Conservation (phyloP, 129 eudicot genomes). For the Ambrosia trifida region DNA sequence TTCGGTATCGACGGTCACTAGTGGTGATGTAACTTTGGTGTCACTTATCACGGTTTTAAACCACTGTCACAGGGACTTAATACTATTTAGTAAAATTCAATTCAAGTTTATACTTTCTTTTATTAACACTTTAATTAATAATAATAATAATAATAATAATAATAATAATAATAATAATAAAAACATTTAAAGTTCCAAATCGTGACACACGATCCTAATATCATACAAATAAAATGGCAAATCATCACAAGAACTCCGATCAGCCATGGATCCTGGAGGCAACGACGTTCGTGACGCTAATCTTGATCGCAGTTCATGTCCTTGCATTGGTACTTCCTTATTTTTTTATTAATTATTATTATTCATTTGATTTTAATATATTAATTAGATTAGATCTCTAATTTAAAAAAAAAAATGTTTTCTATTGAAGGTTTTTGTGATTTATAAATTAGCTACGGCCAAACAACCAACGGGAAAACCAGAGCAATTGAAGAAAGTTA, state of each 20-base stretch:
- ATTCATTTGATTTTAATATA: conserved; percentile 2
- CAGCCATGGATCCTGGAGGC: conserved; percentile 42
- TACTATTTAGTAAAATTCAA: too few species aligned
- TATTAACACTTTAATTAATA: too few species aligned
- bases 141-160: not conserved
- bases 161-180: not conserved
- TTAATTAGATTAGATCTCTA: not conserved
- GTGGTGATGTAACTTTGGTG: too few species aligned
- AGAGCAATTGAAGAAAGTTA: conserved; percentile 33
- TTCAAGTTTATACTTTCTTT: too few species aligned
- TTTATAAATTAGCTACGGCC: conserved; percentile 29
- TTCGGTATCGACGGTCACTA: too few species aligned
- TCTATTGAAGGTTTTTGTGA: conserved; percentile 32
- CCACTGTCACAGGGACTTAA: too few species aligned
- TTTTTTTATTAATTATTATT: not conserved
- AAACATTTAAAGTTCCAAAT: not conserved
- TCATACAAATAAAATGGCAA: conserved; percentile 19
- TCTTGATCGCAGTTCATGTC: conserved; percentile 32
- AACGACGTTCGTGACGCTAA: conserved; percentile 25
- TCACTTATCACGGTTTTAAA: too few species aligned
- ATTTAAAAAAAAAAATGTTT: not conserved
- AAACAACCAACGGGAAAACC: conserved; percentile 30
- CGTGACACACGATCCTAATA: not conserved
- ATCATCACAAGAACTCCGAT: conserved; percentile 22
- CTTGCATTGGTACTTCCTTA: conserved; percentile 28